Base-by-base conservation (phyloP, 2,329 filamentous ascomycete genomes). In the Coniella lustricola region DNA sequence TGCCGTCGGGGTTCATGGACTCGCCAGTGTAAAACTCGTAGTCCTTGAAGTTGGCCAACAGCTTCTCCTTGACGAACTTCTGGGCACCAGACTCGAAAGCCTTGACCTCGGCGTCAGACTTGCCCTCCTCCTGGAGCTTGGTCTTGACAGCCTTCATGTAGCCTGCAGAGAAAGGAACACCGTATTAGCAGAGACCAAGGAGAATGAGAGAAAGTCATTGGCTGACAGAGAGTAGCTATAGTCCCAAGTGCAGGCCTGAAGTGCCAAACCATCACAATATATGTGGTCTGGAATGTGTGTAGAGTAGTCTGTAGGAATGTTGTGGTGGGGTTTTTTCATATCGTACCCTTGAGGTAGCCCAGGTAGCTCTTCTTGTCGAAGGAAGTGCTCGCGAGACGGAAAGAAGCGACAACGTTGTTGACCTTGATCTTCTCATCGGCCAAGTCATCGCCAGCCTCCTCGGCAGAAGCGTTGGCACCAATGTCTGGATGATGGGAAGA, bases 391-490 rank as follows among this genome's bases (percentile, higher is more conserved):
- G 85, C 79, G 56, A 95, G 81, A 67, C 89, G 88, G 85, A 97
- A 97, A 62, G 87, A 87, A 77, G 90, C 76, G 67, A 95, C 80
- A 55, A 97, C 83, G 73, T 98, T 90, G 77, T 95, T 94, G 74
- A 96, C 90, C 66, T 82, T 81, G 72, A 84, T 70, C 51, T 70
- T 68, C 41, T 60, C 48, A 61, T 94, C 89, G 43, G 95, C 90
- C 60, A 82, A 60, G 56, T 68, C 85, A 61, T 90, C 88, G 0
- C 84, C 87, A 48, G 75, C 87, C 67, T 86, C 91, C 76, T 97
- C 93, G 54, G 93, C 90, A 61, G 91, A 97, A 61, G 93, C 87
- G 73, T 98, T 98, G 77, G 90, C 93, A 69, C 93, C 93, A 63
- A 79, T 93, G 70, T 93, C 86, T 89, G 49, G 29, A 29, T 46